Percentiles rank a stretch among this genome's conserved stretches.
phyloP scores from a whole-genome alignment of 441 rosid genomes.

The Populus hybrid region DNA sequence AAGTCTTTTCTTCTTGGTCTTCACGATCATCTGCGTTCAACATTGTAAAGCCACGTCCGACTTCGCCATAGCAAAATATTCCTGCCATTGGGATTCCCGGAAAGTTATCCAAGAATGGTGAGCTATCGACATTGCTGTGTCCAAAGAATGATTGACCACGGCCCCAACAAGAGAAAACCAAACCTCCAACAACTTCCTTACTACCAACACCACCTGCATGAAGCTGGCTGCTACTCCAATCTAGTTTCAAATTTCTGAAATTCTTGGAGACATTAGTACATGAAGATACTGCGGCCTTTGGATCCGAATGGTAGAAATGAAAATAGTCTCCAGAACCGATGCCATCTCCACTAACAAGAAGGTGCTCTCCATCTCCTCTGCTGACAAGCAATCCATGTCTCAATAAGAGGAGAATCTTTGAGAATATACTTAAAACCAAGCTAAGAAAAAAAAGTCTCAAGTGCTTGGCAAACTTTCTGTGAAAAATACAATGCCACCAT shows the following conservation, averaged over 20 bases:
- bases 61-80: constrained; percentile 63
- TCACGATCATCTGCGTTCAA: constrained; percentile 12
- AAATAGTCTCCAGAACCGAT: constrained; percentile 63
- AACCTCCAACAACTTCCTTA: constrained; percentile 62
- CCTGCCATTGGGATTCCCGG: constrained; percentile 65
- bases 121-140: constrained; percentile 40
- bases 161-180: constrained; percentile 49
- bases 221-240: constrained; percentile 17
- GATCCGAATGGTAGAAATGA: constrained; percentile 35
- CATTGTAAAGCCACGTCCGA: constrained; percentile 42
- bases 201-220: constrained; percentile 18
- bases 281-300: constrained; percentile 37
- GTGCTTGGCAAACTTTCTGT: too few relatives aligned
- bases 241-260: constrained; percentile 39
- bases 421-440: not conserved
- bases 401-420: not conserved
- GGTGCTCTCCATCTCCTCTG: constrained; percentile 66
- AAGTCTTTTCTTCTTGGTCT: constrained; percentile 25
- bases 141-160: constrained; percentile 55
- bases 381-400: constrained; percentile 4
- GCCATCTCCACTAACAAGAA: constrained; percentile 48
- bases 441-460: not conserved
- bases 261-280: constrained; percentile 25
- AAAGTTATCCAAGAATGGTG: constrained; percentile 61
- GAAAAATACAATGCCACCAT: not conserved